These are phyloP conservation scores for Calonectria hongkongensis DNA, from an alignment of 2,329 filamentous ascomycete genomes.

Conservation along the genomic window DNA sequence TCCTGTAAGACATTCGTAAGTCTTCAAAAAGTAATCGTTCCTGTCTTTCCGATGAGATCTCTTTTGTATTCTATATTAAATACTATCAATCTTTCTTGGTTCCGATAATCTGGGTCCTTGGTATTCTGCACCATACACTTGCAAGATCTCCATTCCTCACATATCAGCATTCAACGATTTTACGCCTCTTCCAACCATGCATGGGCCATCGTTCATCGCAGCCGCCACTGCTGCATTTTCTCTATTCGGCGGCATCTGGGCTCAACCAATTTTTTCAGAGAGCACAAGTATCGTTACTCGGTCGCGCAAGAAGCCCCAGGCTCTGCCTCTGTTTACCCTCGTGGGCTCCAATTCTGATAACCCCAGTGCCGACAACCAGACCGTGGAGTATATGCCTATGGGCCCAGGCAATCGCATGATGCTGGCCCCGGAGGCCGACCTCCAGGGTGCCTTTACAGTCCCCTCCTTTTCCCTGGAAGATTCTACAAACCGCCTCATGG, in stretches of 20 bases:
- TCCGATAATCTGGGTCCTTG: too few relatives aligned
- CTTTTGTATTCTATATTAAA: not conserved
- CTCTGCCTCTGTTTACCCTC: not conserved
- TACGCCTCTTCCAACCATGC: not conserved
- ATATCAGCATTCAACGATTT: not conserved
- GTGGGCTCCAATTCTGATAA: not conserved
- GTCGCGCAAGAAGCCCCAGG: not conserved
- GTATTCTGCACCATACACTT: not conserved
- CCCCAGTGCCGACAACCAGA: not conserved
- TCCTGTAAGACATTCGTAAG: not conserved
- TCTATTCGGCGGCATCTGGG: not conserved
- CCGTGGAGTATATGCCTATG: not conserved
- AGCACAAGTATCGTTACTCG: not conserved
- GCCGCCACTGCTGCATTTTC: too few relatives aligned
- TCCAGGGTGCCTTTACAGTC: not conserved
- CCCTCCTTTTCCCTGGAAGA: not conserved
- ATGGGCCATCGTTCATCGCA: not conserved
- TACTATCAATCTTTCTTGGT: not conserved
- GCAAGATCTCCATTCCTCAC: not conserved
- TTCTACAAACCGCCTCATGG: not conserved
- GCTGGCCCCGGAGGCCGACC: not conserved
- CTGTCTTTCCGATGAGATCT: not conserved
- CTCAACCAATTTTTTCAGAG: not conserved
- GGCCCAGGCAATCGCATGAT: conserved; percentile 1
- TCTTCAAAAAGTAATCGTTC: not conserved